Percentiles rank a stretch among this genome's conserved stretches.
Evolutionary conservation across 2,329 filamentous ascomycete species (phyloP).

Genomic region (Daldinia eschscholtzii): DNA sequence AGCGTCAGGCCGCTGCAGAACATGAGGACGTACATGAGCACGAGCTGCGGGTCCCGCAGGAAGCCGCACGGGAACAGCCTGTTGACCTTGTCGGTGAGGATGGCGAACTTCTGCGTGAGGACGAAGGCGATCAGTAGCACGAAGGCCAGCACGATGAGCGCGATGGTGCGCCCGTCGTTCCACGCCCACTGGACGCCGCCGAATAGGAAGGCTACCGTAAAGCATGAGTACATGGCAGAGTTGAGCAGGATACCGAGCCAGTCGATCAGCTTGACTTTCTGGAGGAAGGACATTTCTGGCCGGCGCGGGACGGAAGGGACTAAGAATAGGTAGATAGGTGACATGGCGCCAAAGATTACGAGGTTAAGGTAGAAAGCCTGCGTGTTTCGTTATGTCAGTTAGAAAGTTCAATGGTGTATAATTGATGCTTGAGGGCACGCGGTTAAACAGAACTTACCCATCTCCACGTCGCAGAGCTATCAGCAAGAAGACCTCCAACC

Average conservation of each 20-base stretch:
- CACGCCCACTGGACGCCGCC: slow-evolving; percentile 63
- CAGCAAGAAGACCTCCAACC: slow-evolving; percentile 61
- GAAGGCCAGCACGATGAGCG: slow-evolving; percentile 58
- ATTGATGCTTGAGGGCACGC: neutral
- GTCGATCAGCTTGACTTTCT: slow-evolving; percentile 56
- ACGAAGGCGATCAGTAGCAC: slow-evolving; percentile 57
- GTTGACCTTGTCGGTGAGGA: slow-evolving; percentile 56
- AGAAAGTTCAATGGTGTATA: neutral
- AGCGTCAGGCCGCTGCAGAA: slow-evolving; percentile 51
- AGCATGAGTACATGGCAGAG: slow-evolving; percentile 52
- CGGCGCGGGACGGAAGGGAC: slow-evolving; percentile 46
- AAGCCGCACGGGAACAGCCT: slow-evolving; percentile 63
- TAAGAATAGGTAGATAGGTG: slow-evolving; percentile 53
- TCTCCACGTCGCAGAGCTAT: slow-evolving; percentile 58
- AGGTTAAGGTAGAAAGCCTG: slow-evolving; percentile 67
- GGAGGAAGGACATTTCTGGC: slow-evolving; percentile 54
- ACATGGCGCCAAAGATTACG: slow-evolving; percentile 57
- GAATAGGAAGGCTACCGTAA: slow-evolving; percentile 57
- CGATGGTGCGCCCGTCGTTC: slow-evolving; percentile 61
- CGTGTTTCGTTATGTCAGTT: neutral
- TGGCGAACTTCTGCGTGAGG: slow-evolving; percentile 59
- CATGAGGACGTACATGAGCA: slow-evolving; percentile 59
- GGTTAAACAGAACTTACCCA: slow-evolving; percentile 49
- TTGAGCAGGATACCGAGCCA: slow-evolving; percentile 61
- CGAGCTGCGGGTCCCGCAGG: slow-evolving; percentile 53